Base-by-base conservation (phyloP, 2,329 filamentous ascomycete species). In the Hymenoscyphus fructigenus region DNA sequence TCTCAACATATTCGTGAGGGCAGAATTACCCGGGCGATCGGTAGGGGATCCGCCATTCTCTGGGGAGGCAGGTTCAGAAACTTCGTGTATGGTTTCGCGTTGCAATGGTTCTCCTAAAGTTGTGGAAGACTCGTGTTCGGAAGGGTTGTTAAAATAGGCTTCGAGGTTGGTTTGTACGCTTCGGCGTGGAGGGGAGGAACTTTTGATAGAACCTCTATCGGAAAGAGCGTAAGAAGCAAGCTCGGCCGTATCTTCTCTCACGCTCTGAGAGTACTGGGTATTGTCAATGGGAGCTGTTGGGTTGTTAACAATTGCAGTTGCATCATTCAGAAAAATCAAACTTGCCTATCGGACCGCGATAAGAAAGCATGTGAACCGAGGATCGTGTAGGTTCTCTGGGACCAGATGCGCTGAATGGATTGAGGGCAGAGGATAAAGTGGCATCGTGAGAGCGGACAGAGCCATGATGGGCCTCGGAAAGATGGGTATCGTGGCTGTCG, bases 231-330 rank as follows among this genome's bases (percentile, higher is more conserved):
- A 92, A 20, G 87, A 92, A 55, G 93, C 93, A 64, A 97, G 83
- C 78, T 96, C 92, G 60, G 92, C 91, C 2, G 93, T 96, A 75
- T 95, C 90, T 78, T 95, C 89, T 68, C 93, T 89, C 50, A 97
- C 90, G 69, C 88, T 91, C 65, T 88, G 87, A 38, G 91, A 90
- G 76, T 91, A 91, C 71, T 91, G 86, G 20, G 87, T 84, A 71
- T 86, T 90, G 74, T 94, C 91, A 78, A 85, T 75, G 20, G 83
- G 82, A 47, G 79, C 83, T 85, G 68, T 53, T 60, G 4, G 23
- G 56, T n/a, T 34, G 57, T 71, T 62, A 70, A 62, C 61, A 57
- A 38, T 28, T 60, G 32, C 20, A 47, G 32, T 36, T 7, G 23
- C 10, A 32, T 26, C 62, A 14, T 29, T 36, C 14, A 36, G 32